Evolutionary conservation across 2,329 filamentous ascomycete genomes (phyloP).

Genomic region (Aspergillus brunneoviolaceus): DNA sequence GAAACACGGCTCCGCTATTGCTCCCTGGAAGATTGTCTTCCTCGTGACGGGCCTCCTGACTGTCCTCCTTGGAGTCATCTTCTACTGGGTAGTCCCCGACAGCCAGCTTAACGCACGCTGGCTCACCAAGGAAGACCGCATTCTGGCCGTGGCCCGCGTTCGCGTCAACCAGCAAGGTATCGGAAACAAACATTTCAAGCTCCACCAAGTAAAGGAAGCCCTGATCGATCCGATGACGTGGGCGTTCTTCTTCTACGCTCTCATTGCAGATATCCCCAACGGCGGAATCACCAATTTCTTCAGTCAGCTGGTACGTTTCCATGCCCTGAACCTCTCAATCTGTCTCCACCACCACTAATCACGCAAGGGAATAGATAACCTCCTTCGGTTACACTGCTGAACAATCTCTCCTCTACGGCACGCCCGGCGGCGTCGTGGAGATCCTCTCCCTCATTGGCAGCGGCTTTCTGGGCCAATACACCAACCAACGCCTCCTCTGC

Average conservation of each 20-base stretch:
- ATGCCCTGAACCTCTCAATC: not conserved
- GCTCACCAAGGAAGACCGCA: slow-evolving; percentile 65
- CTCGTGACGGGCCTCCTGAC: slow-evolving; percentile 56
- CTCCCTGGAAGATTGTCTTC: slow-evolving; percentile 66
- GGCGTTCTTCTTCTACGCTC: slow-evolving; percentile 59
- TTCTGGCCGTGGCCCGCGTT: slow-evolving; percentile 69
- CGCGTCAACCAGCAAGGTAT: slow-evolving; percentile 74
- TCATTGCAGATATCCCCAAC: slow-evolving; percentile 59
- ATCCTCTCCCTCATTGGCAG: slow-evolving; percentile 57
- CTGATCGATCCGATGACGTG: slow-evolving; percentile 59
- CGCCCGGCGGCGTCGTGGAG: slow-evolving; percentile 65
- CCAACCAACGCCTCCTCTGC: slow-evolving; percentile 58
- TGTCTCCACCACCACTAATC: not conserved
- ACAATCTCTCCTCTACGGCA: slow-evolving; percentile 64
- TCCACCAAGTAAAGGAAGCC: slow-evolving; percentile 63
- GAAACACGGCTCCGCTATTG: slow-evolving; percentile 57
- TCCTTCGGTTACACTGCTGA: slow-evolving; percentile 65
- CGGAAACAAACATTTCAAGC: slow-evolving; percentile 67
- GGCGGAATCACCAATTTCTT: slow-evolving; percentile 63
- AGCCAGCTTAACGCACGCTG: slow-evolving; percentile 61
- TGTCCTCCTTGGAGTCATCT: slow-evolving; percentile 48
- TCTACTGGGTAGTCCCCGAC: slow-evolving; percentile 57
- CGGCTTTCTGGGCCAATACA: slow-evolving; percentile 58
- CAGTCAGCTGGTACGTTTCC: slow-evolving; percentile 49
- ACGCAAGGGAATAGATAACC: slow-evolving; percentile 44